phyloP scores from a whole-genome alignment of 352 stramenopile species.

The Saprolegnia diclina region DNA sequence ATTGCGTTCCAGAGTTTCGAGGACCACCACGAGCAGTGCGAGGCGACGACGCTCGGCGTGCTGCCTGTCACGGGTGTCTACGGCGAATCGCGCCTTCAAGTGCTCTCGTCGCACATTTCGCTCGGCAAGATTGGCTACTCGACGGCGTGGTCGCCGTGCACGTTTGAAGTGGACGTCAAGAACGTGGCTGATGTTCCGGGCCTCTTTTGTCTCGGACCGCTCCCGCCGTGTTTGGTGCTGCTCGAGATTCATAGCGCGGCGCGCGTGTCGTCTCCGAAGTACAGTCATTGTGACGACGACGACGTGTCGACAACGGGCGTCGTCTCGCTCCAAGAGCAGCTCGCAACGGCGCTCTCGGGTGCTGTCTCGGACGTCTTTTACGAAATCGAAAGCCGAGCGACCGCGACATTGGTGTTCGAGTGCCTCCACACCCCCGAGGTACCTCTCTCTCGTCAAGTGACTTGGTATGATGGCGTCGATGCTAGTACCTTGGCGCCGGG shows the following conservation, averaged over 20 bases:
- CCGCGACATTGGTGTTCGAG: constrained; percentile 3
- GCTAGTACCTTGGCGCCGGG: constrained; percentile 34
- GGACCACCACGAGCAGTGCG: constrained; percentile 10
- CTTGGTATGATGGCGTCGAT: neutral
- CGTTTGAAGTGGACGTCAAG: constrained; percentile 57
- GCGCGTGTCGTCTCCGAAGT: constrained; percentile 12
- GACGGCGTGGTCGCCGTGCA: constrained; percentile 62
- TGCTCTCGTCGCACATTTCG: constrained; percentile 47
- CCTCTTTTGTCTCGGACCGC: constrained; percentile 52
- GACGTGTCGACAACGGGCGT: neutral
- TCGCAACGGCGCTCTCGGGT: neutral
- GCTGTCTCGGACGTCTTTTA: neutral
- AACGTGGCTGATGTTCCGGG: constrained; percentile 63
- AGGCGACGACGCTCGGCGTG: constrained; percentile 63
- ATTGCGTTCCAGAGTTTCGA: constrained; percentile 72
- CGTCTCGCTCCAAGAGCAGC: neutral
- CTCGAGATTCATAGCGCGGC: constrained; percentile 36
- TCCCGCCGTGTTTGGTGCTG: constrained; percentile 52
- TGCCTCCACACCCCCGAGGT: constrained; percentile 26
- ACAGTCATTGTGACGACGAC: neutral
- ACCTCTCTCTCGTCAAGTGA: neutral
- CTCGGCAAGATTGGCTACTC: constrained; percentile 82
- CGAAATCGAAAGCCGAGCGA: constrained; percentile 4
- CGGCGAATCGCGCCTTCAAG: constrained; percentile 51
- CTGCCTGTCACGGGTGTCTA: constrained; percentile 56